Evolutionary conservation across 768 basidiomycete species (phyloP).

Genomic region (Cyclocybe aegerita): DNA sequence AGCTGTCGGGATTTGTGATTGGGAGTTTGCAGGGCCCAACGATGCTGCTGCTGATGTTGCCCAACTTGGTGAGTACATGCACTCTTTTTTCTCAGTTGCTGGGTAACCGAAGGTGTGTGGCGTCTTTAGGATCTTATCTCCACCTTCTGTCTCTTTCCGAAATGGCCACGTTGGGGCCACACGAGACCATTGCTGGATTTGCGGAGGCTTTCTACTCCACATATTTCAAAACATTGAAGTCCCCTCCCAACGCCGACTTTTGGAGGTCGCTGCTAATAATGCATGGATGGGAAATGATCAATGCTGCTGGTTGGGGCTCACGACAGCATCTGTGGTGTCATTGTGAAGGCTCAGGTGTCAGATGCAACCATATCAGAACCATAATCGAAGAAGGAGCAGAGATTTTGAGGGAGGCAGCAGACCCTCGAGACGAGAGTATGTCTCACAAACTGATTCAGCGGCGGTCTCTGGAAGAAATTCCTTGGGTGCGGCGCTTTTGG

Average conservation of each 20-base stretch:
- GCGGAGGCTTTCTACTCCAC: conserved; percentile 1
- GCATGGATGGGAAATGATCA: conserved; percentile 14
- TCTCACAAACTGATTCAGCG: not conserved
- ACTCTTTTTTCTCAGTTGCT: not conserved
- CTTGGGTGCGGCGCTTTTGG: too few relatives aligned
- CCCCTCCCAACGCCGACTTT: not conserved
- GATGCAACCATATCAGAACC: conserved; percentile 4
- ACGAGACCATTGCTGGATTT: conserved; percentile 1
- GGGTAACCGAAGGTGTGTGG: not conserved
- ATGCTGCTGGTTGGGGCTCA: conserved; percentile 4
- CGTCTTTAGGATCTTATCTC: conserved; percentile 8
- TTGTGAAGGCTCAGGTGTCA: conserved; percentile 7
- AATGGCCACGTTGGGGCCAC: not conserved
- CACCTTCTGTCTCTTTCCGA: conserved; percentile 2
- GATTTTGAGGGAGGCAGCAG: conserved; percentile 2
- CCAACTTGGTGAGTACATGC: conserved; percentile 6
- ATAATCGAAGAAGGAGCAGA: conserved; percentile 7
- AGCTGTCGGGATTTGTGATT: conserved; percentile 10
- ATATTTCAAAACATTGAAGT: conserved; percentile 2
- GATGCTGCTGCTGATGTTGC: conserved; percentile 14
- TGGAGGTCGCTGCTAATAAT: conserved; percentile 7
- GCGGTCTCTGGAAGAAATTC: not conserved
- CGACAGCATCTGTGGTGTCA: conserved; percentile 8
- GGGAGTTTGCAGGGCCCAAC: conserved; percentile 16
- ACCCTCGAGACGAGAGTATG: not conserved